phyloP scores from a whole-genome alignment of 805 yeast genomes.

The Schwanniomyces occidentalis region DNA sequence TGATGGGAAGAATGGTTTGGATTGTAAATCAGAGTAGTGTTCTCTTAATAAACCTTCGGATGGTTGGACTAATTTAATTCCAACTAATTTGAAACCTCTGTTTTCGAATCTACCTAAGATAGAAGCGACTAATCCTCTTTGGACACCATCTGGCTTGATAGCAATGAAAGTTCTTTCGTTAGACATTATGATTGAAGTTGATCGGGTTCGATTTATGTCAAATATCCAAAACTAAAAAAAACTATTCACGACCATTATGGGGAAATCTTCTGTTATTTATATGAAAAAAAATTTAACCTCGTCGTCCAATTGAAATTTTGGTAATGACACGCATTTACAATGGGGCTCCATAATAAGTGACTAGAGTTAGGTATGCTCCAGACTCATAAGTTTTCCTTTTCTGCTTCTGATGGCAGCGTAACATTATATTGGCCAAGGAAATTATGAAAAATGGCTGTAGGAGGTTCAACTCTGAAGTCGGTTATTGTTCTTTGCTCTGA shows the following conservation, averaged over 20 bases:
- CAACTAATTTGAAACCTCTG: slow-evolving; percentile 98
- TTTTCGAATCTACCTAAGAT: slow-evolving; percentile 92
- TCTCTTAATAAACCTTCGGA: slow-evolving; percentile 82
- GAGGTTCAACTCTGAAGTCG: too few relatives aligned
- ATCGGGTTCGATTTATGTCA: too few relatives aligned
- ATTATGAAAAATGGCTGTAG: too few relatives aligned
- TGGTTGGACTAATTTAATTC: slow-evolving; percentile 87
- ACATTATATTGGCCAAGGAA: too few relatives aligned
- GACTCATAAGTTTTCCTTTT: slow-evolving; percentile 2
- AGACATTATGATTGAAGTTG: slow-evolving; percentile 44
- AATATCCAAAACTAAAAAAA: too few relatives aligned
- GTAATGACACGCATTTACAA: neutral
- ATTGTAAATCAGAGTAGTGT: slow-evolving; percentile 94
- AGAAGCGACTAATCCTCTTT: slow-evolving; percentile 92
- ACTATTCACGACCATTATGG: too few relatives aligned
- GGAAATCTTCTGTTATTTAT: slow-evolving; percentile 3
- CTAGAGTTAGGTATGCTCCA: slow-evolving; percentile 1
- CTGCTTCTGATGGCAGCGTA: too few relatives aligned
- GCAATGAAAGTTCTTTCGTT: slow-evolving; percentile 86
- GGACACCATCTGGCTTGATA: slow-evolving; percentile 99
- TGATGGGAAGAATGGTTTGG: slow-evolving; percentile 98
- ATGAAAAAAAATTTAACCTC: slow-evolving; percentile 4
- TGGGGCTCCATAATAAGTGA: too few relatives aligned
- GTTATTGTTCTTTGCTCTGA: too few relatives aligned
- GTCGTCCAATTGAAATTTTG: slow-evolving; percentile 8